phyloP scores from a whole-genome alignment of 2,329 filamentous ascomycete species.

The Bipolaris sorokiniana region DNA sequence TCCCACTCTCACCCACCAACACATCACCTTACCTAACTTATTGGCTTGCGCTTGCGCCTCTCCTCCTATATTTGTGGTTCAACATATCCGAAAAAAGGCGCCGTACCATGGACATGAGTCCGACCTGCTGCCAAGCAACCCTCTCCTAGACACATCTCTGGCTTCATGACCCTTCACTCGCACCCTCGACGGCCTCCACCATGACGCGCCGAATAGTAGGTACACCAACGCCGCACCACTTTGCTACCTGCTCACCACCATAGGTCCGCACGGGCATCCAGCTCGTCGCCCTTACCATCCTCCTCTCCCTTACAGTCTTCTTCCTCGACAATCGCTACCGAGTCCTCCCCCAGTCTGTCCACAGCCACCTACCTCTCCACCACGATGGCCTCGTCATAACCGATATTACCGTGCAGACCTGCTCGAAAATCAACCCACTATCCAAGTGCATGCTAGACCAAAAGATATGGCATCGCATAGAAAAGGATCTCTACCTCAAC shows the following conservation, averaged over 20 bases:
- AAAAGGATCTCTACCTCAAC: conserved; percentile 86
- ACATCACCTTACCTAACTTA: neutral
- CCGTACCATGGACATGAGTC: conserved; percentile 24
- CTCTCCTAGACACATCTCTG: conserved; percentile 11
- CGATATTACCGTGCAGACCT: conserved; percentile 79
- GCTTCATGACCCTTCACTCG: conserved; percentile 20
- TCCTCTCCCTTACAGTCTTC: conserved; percentile 72
- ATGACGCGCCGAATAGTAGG: conserved; percentile 52
- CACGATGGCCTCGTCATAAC: conserved; percentile 84
- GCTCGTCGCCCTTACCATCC: conserved; percentile 68
- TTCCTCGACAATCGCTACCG: conserved; percentile 88
- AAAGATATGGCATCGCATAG: conserved; percentile 78
- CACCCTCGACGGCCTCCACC: conserved; percentile 23
- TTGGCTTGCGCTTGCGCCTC: conserved; percentile 16
- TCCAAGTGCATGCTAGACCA: conserved; percentile 77
- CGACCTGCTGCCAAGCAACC: conserved; percentile 6
- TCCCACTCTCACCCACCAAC: conserved; percentile 6
- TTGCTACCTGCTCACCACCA: conserved; percentile 19
- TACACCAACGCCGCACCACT: neutral
- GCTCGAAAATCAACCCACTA: conserved; percentile 75
- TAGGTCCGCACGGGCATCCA: conserved; percentile 72
- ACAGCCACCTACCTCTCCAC: conserved; percentile 82
- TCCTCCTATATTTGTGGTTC: neutral
- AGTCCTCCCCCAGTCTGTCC: conserved; percentile 82
- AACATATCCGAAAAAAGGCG: neutral